Evolutionary conservation across 371 early-diverging fungal genomes (phyloP).

Genomic region (Blakeslea trispora): DNA sequence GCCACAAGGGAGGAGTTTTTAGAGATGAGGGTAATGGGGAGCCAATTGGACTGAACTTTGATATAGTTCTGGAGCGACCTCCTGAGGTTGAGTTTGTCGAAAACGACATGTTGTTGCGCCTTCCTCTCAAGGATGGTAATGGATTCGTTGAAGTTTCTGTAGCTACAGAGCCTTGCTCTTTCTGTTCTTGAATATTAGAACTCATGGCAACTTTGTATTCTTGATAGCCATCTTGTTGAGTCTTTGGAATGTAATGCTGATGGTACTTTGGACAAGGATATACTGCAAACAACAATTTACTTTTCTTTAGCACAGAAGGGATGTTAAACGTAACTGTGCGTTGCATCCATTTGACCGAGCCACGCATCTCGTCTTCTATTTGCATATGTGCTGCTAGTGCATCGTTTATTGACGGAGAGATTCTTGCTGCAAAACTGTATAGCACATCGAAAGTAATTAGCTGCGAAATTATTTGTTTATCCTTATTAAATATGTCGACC

Average conservation of each 20-base stretch:
- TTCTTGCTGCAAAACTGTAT: constrained; percentile 52
- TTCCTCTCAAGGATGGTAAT: not conserved
- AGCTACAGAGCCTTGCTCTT: not conserved
- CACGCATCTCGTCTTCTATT: constrained; percentile 17
- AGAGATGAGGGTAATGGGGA: constrained; percentile 13
- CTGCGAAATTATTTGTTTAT: constrained; percentile 58
- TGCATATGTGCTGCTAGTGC: constrained; percentile 5
- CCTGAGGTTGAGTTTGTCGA: not conserved
- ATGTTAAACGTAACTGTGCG: constrained; percentile 39
- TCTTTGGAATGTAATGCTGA: constrained; percentile 20
- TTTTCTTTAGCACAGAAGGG: constrained; percentile 40
- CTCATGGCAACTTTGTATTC: not conserved
- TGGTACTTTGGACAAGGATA: constrained; percentile 46
- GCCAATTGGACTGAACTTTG: constrained; percentile 26
- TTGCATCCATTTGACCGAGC: constrained; percentile 24
- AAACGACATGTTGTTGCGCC: not conserved
- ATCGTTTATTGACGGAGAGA: constrained; percentile 8
- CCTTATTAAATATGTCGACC: constrained; percentile 46
- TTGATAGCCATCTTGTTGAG: not conserved
- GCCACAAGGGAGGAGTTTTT: constrained; percentile 20
- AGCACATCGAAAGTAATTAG: constrained; percentile 74
- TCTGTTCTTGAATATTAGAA: not conserved
- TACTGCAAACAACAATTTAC: constrained; percentile 39
- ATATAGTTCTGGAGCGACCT: constrained; percentile 17
- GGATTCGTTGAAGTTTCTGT: not conserved